Evolutionary conservation across 2,329 filamentous ascomycete species (phyloP), one percentile per base, ranked within the genome.

Genomic region (Pyrenophora tritici-repentis): DNA sequence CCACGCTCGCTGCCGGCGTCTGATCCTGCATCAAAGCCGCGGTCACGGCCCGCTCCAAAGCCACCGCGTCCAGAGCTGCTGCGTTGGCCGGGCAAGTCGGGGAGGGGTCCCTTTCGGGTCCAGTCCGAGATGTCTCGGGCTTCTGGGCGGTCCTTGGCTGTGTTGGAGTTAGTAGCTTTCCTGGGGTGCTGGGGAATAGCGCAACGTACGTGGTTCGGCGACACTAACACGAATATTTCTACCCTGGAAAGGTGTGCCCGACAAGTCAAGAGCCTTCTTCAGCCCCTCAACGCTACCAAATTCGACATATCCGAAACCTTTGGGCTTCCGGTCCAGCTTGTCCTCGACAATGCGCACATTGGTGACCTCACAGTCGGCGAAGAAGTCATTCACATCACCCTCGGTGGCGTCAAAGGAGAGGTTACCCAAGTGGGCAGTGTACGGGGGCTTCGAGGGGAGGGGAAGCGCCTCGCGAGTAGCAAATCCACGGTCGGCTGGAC

Each of bases 271-370:
- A 49, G 94, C 94, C 77, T 91, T 88, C 81, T 96, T 95, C 68
- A 99, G 80, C 53, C 93, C 93, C 42, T 97, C 93, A 37, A 94
- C 79, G 43, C 86, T 87, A 61, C 82, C 86, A 69, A 99, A 99
- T 75, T 99, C 94, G 61, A 96, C 93, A 74, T 99, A 99, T 56
- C 93, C 94, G 68, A 99, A 99, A 41, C 94, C 94, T 81, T 99
- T 99, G 61, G 94, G 94, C 70, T 92, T 91, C 75, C 88, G 86
- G 72, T 94, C 89, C 74, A 96, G 83, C 72, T 93, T 94, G 77
- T 99, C 95, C 79, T 97, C 93, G 59, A 99, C 96, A 67, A 99
- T 91, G 68, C 94, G 90, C 61, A 99, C 91, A 72, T 86, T 97
- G 61, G 89, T 89, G 65, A 97, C 87, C 59, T 91, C 84, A 75